Base-by-base conservation (phyloP, 2,329 filamentous ascomycete genomes). In the Aureobasidium uvarum region DNA sequence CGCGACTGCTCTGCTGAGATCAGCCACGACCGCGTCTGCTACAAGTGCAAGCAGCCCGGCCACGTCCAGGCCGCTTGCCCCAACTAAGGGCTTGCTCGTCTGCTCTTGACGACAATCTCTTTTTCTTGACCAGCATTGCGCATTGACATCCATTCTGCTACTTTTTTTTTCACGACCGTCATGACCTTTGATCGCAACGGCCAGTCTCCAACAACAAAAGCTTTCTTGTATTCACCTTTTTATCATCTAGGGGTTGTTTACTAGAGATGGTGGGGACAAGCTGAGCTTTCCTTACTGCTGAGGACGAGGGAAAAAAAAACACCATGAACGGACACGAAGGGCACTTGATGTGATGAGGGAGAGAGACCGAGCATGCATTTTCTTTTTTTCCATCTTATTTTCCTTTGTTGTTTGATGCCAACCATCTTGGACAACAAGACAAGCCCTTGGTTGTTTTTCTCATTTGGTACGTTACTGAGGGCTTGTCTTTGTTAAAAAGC, bases 1-100 rank as follows among this genome's bases (percentile, higher is more conserved):
- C 90, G 94, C 71, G 95, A 99, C 80, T 99, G 95, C 86, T 90
- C 93, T 73, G 93, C 94, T 77, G 94, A 96, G 81, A 90, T 91
- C 67, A 86, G 88, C 72, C 85, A 86, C 75, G 94, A 98, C 86
- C 94, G 96, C 79, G 92, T 96, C 77, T 99, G 95, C 89, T 99
- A 99, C 87, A 96, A 96, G 85, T 98, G 87, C 85, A 87, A 87
- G 81, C 84, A 89, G 79, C 85, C 87, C 71, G 93, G 94, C 73
- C 94, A 97, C 82, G 89, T 98, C 77, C 94, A 97, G 86, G 87
- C 91, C 73, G 87, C 90, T 74, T 99, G 95, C 89, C 91, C 94
- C 75, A 92, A 90, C 84, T 91, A 89, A 80, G 73, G 66, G 46
- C 52, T 48, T 60, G 39, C 33, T 71, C 72, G 39, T 52, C 64